These are phyloP conservation scores for Candida anutae DNA, from an alignment of 1,139 yeast genomes.

Conservation along the genomic window DNA sequence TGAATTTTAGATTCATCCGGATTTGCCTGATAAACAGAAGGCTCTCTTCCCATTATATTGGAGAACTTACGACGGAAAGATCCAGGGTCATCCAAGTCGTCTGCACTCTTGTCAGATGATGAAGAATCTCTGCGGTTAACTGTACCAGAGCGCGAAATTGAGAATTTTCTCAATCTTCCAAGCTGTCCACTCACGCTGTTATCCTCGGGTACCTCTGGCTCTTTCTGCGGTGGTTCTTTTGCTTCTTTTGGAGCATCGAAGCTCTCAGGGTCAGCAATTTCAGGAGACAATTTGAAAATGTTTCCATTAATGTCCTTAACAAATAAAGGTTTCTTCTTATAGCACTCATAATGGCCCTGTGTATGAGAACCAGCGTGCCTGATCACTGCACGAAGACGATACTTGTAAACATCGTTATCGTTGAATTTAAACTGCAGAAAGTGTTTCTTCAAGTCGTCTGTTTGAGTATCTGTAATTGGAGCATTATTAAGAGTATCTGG, in stretches of 20 bases:
- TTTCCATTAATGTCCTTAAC: slow-evolving; percentile 43
- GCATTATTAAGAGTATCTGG: slow-evolving; percentile 29
- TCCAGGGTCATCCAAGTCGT: neutral
- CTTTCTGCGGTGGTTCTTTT: neutral
- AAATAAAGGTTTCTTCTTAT: slow-evolving; percentile 57
- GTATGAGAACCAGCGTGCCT: slow-evolving; percentile 86
- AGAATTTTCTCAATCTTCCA: slow-evolving; percentile 8
- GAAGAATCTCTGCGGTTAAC: neutral
- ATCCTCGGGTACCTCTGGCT: slow-evolving; percentile 1
- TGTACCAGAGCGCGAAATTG: slow-evolving; percentile 7
- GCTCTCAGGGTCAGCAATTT: slow-evolving; percentile 24
- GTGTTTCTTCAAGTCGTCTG: slow-evolving; percentile 28
- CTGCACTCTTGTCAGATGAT: neutral
- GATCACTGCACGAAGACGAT: slow-evolving; percentile 62
- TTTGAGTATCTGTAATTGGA: slow-evolving; percentile 35
- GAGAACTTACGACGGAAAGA: slow-evolving; percentile 29
- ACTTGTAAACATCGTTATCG: slow-evolving; percentile 41
- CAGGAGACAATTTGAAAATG: slow-evolving; percentile 43
- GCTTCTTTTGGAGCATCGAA: slow-evolving; percentile 3
- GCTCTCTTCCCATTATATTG: slow-evolving; percentile 37
- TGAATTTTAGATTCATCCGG: slow-evolving; percentile 29
- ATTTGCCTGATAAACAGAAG: slow-evolving; percentile 35
- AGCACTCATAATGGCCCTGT: slow-evolving; percentile 86
- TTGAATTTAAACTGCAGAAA: slow-evolving; percentile 35
- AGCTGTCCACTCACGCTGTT: neutral